A percentile compares a stretch with the other conserved stretches of the same genome.
Evolutionary conservation across 257 asterid species (phyloP).

Genomic region (Osmanthus fragrans): DNA sequence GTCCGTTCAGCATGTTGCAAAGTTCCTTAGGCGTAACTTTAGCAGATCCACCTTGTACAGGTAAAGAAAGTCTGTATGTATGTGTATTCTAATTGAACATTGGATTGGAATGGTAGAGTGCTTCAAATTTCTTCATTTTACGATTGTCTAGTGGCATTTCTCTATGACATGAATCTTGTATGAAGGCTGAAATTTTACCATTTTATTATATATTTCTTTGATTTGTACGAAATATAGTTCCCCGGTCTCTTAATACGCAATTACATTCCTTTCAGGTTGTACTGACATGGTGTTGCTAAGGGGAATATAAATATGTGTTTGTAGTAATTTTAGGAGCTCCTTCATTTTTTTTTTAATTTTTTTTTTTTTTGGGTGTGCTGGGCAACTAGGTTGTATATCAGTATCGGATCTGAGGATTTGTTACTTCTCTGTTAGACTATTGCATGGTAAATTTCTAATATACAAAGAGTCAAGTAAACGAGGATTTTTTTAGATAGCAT

Average conservation of each 20-base stretch:
- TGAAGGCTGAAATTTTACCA: background rate
- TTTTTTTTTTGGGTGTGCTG: background rate
- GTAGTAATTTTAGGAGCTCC: too few species aligned
- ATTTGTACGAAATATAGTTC: background rate
- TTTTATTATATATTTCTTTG: background rate
- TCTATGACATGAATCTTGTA: background rate
- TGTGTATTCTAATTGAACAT: background rate
- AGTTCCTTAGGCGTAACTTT: constrained; percentile 84
- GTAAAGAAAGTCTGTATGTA: constrained; percentile 33
- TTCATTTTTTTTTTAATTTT: too few species aligned
- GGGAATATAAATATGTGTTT: background rate
- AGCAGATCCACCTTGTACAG: constrained; percentile 81
- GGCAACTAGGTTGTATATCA: background rate
- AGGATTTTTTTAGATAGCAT: background rate
- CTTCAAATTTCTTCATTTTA: background rate
- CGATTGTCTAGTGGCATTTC: background rate
- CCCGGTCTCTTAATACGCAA: background rate
- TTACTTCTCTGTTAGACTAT: background rate
- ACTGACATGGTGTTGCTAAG: background rate
- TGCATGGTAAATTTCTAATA: background rate
- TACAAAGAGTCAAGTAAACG: background rate
- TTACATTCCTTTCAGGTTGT: background rate
- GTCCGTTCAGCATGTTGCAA: constrained; percentile 75
- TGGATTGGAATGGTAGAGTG: background rate
- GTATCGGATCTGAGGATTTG: background rate